A percentile compares a stretch with the other conserved stretches of the same genome.
Conservation (phyloP, 2,329 filamentous ascomycete species). For the Ceratocystis diversiconidia region DNA sequence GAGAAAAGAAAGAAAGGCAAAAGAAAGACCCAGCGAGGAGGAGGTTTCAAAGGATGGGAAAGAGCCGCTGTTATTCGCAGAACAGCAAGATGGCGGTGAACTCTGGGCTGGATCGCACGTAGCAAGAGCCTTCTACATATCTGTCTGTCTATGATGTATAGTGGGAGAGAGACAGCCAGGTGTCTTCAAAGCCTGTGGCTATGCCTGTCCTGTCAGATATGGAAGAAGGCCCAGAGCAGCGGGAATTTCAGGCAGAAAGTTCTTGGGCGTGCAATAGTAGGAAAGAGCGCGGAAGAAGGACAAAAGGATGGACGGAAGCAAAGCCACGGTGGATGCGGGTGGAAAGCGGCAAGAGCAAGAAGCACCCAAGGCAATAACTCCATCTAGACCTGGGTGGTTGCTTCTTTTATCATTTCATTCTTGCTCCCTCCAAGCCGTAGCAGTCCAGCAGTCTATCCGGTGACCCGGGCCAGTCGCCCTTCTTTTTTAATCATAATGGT, state of each 20-base stretch:
- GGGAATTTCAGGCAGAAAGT: not conserved
- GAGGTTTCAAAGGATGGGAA: not conserved
- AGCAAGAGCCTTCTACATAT: not conserved
- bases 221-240: not conserved
- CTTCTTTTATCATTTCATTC: not conserved
- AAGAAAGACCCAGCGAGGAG: not conserved
- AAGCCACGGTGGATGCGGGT: not conserved
- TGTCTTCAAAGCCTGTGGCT: not conserved
- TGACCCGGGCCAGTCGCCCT: not conserved
- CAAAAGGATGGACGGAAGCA: not conserved
- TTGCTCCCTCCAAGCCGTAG: not conserved
- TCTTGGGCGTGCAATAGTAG: not conserved
- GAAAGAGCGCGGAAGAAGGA: not conserved
- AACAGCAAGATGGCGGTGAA: constrained; percentile 1
- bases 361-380: not conserved
- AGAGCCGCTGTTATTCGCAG: not conserved
- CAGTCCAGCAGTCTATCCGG: not conserved
- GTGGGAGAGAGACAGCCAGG: not conserved
- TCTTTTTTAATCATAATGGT: not conserved
- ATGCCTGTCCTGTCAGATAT: not conserved
- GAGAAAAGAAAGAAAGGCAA: not conserved
- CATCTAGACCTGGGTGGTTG: not conserved
- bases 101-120: not conserved
- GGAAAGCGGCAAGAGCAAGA: not conserved
- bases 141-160: not conserved